Evolutionary conservation across 2,329 filamentous ascomycete genomes (phyloP), one percentile per base, ranked within the genome.

Genomic region (Coniella vitis): DNA sequence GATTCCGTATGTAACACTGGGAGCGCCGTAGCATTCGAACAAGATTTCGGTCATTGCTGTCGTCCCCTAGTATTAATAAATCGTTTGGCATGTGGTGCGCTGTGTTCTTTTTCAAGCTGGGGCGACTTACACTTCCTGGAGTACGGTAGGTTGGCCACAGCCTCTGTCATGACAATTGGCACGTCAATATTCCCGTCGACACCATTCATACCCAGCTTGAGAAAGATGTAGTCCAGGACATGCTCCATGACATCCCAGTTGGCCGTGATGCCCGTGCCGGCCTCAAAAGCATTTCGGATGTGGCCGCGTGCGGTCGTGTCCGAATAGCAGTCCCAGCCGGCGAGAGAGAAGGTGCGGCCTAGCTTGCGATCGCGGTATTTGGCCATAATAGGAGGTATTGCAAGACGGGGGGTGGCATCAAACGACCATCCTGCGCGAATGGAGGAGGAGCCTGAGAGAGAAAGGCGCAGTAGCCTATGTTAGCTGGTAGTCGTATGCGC

Each of bases 191-290:
- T 74, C 8, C 87, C 88, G 42, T 84, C 80, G 4, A 74, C 73
- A 14, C 81, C 81, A 56, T 94, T 89, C 58, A 98, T 77, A 4
- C 93, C 93, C 47, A 98, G 71, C 69, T 96, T 97, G 57, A 96
- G 75, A 65, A 98, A 98, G 37, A 90, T 78, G 66, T 96, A 96
- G 69, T 98, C 93, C 40, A 98, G 70, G 4, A 96, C 76, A 51
- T 91, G 90, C 67, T 98, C 93, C 81, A 95, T 90, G 31, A 90
- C 90, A 66, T 98, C 93, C 90, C 94, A 98, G 64, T 97, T 97
- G 65, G 88, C 90, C 53, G 97, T 82, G 41, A 98, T 85, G 55
- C 90, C 91, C 38, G 85, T 91, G 20, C 90, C 90, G 2, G 85
- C 79, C 65, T 98, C 93, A 60, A 96, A 97, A 1, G 90, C 85